These are phyloP conservation scores for Neurospora pannonica DNA, from an alignment of 495 filamentous ascomycete genomes.

Conservation along the genomic window DNA sequence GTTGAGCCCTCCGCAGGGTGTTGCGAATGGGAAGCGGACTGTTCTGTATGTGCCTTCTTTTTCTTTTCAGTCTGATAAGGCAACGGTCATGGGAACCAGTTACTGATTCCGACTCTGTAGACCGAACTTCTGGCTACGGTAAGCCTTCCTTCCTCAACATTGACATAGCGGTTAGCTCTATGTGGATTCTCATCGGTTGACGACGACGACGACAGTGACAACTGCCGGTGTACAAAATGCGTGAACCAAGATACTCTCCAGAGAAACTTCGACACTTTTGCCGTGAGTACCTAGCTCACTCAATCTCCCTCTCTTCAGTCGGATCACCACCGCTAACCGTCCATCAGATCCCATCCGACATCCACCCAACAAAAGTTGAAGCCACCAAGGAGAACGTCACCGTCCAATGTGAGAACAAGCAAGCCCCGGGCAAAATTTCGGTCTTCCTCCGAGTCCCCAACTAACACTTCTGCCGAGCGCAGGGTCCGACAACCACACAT, in stretches of 20 bases:
- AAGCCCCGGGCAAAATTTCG: too few relatives aligned
- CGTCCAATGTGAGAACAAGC: conserved; percentile 31
- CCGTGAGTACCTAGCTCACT: conserved; percentile 10
- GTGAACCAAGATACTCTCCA: conserved; percentile 72
- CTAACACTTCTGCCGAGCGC: not conserved
- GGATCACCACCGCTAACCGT: conserved; percentile 2
- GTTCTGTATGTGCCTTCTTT: not conserved
- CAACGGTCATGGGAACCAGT: not conserved
- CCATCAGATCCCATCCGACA: conserved; percentile 40
- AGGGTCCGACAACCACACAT: conserved; percentile 45
- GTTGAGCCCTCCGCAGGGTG: not conserved
- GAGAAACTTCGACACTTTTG: conserved; percentile 61
- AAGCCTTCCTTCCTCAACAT: conserved; percentile 5
- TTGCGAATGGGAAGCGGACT: not conserved
- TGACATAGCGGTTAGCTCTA: not conserved
- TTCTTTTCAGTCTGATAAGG: too few relatives aligned
- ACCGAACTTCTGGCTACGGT: conserved; percentile 31
- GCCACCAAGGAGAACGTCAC: conserved; percentile 23
- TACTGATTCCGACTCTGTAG: not conserved
- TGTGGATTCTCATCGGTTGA: not conserved
- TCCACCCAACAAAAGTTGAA: conserved; percentile 29
- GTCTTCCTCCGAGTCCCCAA: too few relatives aligned
- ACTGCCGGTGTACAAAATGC: conserved; percentile 68
- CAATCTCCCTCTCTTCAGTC: not conserved
- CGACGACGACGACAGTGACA: conserved; percentile 48